Conservation (phyloP, 306 rosid genomes). For the Comarum palustre region DNA sequence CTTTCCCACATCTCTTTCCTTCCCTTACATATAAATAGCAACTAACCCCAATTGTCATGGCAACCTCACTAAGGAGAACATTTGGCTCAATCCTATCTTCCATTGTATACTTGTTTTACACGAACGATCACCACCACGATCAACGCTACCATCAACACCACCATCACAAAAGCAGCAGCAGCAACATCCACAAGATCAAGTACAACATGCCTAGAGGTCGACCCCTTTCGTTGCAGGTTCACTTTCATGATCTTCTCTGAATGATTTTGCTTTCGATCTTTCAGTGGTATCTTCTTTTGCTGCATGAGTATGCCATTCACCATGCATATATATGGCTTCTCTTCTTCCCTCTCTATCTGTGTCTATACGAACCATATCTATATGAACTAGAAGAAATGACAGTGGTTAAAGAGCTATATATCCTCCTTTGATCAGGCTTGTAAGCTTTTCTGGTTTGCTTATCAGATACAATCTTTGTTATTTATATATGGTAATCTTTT, state of each 20-base stretch:
- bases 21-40: constrained; percentile 24
- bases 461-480: neutral
- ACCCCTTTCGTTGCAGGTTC: constrained; percentile 82
- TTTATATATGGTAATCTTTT: neutral
- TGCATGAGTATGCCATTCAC: constrained; percentile 2
- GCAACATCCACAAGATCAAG: constrained; percentile 30
- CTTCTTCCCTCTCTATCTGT: constrained; percentile 1
- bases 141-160: constrained; percentile 5
- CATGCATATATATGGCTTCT: constrained; percentile 17
- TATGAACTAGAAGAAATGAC: neutral
- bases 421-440: neutral
- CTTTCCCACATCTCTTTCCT: constrained; percentile 16
- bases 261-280: neutral
- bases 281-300: constrained; percentile 1
- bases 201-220: constrained; percentile 72
- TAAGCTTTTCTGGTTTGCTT: neutral
- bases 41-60: constrained; percentile 40
- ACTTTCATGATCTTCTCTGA: constrained; percentile 7
- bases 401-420: neutral
- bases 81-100: constrained; percentile 48
- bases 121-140: constrained; percentile 21
- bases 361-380: neutral
- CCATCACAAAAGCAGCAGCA: constrained; percentile 14
- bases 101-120: constrained; percentile 37
- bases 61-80: constrained; percentile 48